Evolutionary conservation across 1,284 basidiomycete species (phyloP).

Genomic region (Erythrobasidium hasegawianum): DNA sequence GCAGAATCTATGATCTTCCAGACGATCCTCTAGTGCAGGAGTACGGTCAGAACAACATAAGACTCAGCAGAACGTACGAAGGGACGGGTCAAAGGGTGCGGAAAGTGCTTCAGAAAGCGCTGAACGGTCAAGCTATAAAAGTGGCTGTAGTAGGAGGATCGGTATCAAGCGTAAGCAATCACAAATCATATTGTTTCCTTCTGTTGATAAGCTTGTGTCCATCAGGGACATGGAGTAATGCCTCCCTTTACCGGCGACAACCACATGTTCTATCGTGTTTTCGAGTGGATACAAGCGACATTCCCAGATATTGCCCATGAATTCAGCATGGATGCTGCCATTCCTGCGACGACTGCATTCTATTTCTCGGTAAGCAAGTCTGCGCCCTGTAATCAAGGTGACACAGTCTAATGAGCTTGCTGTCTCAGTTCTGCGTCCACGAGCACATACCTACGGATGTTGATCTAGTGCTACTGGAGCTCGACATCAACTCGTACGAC

Average conservation of each 20-base stretch:
- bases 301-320: constrained; percentile 23
- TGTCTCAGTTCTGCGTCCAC: constrained; percentile 26
- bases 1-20: constrained; percentile 32
- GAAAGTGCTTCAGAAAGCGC: constrained; percentile 38
- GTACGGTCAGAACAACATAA: constrained; percentile 41
- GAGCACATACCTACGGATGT: constrained; percentile 28
- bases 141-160: constrained; percentile 40
- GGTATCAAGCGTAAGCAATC: constrained; percentile 23
- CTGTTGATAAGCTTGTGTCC: neutral
- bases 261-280: constrained; percentile 28
- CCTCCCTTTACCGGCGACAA: constrained; percentile 23
- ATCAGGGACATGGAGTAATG: constrained; percentile 29
- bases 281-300: constrained; percentile 33
- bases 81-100: constrained; percentile 39
- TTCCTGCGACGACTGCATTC: constrained; percentile 30
- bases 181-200: neutral
- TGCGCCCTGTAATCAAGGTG: too few relatives aligned
- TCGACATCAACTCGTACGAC: constrained; percentile 35
- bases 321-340: constrained; percentile 26
- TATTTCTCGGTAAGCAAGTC: constrained; percentile 22
- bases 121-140: constrained; percentile 38
- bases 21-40: constrained; percentile 35
- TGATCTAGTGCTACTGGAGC: constrained; percentile 30
- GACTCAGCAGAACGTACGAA: constrained; percentile 39
- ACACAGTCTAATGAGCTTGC: neutral